Evolutionary conservation across 441 rosid species (phyloP), one percentile per base, ranked within the genome.

Genomic region (Croton laevigatus): DNA sequence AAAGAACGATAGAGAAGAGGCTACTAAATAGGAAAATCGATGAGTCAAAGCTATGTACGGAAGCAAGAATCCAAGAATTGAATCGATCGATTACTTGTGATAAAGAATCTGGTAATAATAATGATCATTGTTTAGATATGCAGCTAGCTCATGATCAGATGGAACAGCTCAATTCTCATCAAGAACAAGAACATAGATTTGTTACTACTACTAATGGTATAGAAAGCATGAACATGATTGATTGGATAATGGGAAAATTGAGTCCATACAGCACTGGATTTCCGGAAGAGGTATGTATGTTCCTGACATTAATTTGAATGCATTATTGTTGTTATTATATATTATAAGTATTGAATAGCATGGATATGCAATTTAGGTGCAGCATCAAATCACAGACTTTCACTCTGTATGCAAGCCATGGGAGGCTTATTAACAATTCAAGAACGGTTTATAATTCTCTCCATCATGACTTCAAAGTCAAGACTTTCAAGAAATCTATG

Each of bases 1-100:
- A 85, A 69, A 85, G 99, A 70, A 89, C 98, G 9, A 74, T 42
- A 57, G 86, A 49, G 53, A 49, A 49, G 16, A 82, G 74, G 81
- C 62, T 69, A 71, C 38, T 59, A 80, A 61, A 68, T 58, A 78
- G 76, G 51, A 74, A 72, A 62, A 69, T 66, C 34, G 73, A 74
- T 4, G 80, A 69, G 71, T 72, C 83, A 46, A 78, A 69, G 37
- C 59, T 13, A 51, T 38, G 42, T 54, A 51, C 58, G 37, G 76
- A 76, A 58, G 60, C 71, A 17, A 71, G 38, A 57, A 32, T 36
- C 20, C 57, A 68, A 38, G 67, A 81, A 27, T 36, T 55, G 59
- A 86, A 37, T 40, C 76, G 66, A 20, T 49, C 69, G 8, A 44
- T 68, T 38, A 68, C 72, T 3, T 76, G 76, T 7, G 75, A 48